Percentiles rank a stretch among this genome's conserved stretches.
phyloP scores from a whole-genome alignment of 1,139 yeast genomes.

The Diutina scorzettiae region DNA sequence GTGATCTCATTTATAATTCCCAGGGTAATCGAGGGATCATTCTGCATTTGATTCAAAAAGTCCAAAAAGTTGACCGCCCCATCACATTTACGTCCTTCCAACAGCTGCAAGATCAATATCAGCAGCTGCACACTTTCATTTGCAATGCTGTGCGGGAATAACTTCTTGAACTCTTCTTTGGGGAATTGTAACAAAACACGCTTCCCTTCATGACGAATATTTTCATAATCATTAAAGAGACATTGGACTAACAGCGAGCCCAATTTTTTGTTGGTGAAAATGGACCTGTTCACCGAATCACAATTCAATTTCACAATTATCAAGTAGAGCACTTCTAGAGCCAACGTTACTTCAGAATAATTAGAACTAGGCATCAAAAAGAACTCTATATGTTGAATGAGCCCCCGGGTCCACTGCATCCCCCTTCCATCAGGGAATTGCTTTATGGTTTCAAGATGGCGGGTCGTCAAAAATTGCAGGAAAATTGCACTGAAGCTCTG shows the following conservation, averaged over 20 bases:
- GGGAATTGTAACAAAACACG: neutral
- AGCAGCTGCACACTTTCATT: neutral
- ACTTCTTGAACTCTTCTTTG: too few relatives aligned
- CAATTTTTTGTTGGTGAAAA: neutral
- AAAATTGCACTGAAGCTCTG: neutral
- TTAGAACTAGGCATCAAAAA: neutral
- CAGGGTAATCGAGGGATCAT: neutral
- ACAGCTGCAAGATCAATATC: neutral
- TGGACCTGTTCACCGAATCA: too few relatives aligned
- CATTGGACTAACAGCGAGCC: neutral
- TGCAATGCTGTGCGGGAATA: neutral
- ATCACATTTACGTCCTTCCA: slow-evolving; percentile 1
- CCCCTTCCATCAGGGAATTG: neutral
- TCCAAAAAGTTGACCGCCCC: neutral
- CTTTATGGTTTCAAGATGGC: slow-evolving; percentile 1
- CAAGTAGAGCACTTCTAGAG: neutral
- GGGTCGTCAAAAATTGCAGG: neutral
- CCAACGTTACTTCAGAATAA: neutral
- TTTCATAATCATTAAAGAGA: neutral
- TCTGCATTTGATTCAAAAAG: neutral
- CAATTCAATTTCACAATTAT: neutral
- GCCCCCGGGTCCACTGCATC: neutral
- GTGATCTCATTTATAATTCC: neutral
- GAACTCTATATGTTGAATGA: neutral
- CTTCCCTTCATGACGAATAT: neutral